Evolutionary conservation across 2,329 filamentous ascomycete species (phyloP), one percentile per base, ranked within the genome.

Genomic region (Beauveria caledonica): DNA sequence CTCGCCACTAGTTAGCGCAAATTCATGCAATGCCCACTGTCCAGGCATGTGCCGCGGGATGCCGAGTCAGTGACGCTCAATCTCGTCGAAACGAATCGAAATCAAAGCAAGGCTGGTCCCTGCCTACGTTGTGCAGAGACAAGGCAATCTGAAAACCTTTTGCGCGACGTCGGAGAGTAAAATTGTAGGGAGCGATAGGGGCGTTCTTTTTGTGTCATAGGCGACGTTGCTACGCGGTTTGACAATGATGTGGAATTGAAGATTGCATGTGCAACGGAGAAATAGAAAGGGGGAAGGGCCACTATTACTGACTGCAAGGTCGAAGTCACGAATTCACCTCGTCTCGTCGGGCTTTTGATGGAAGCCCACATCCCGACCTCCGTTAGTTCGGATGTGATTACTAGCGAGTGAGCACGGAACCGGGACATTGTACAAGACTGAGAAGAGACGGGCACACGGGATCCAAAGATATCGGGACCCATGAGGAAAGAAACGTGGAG

Each of bases 151-250:
- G 40, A 40, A 57, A 39, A 11, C 7, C 7, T 21, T 17, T 57
- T 39, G 54, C 44, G 54, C 45, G 54, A 48, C 54, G 33, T 57
- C 45, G 44, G 42, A 51, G 51, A 50, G 54, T 36, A 45, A 57
- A 27, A 57, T 57, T 57, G 44, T 49, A 57, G 54, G 40, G 45
- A 57, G 29, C 33, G 10, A 40, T 21, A 39, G 19, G 15, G 51
- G 39, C n/a, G 19, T 42, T 11, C 13, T 49, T 17, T 25, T 44
- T 17, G 19, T 25, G 17, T n/a, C 11, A 13, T 33, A 40, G 44
- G 25, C 9, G 6, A 10, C n/a, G 49, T 23, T 39, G 11, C 49
- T 39, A 25, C 29, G 10, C 23, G 17, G 39, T 55, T 33, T 45
- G 15, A 36, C 45, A 27, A 36, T 15, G 42, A 45, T 33, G 27